A percentile compares a stretch with the other conserved stretches of the same genome.
These are phyloP conservation scores for Ophiostoma pallidulum DNA, from an alignment of 2,329 filamentous ascomycete genomes.

Conservation along the genomic window DNA sequence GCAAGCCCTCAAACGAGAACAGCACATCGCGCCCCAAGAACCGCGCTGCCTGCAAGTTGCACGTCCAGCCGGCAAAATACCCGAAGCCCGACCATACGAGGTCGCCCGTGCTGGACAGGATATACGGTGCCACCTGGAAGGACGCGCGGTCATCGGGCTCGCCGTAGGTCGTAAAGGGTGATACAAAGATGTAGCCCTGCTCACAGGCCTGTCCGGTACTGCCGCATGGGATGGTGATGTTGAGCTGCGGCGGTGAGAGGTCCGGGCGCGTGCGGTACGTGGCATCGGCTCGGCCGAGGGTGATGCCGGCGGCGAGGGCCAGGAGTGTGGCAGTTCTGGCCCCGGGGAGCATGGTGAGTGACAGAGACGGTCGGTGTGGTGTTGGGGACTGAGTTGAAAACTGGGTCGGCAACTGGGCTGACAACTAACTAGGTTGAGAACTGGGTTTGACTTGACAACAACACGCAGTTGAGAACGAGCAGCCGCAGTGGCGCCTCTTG, in stretches of 20 bases:
- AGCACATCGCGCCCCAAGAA: constrained; percentile 44
- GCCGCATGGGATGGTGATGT: constrained; percentile 27
- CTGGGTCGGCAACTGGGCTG: no score
- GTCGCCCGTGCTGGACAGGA: constrained; percentile 44
- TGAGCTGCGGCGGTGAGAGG: constrained; percentile 26
- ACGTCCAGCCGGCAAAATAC: constrained; percentile 41
- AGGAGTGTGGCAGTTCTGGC: neutral
- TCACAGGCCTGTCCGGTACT: constrained; percentile 24
- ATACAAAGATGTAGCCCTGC: constrained; percentile 23
- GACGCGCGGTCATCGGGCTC: constrained; percentile 23
- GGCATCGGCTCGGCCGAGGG: neutral
- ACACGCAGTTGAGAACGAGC: no score
- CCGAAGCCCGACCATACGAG: constrained; percentile 48
- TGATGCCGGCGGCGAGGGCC: neutral
- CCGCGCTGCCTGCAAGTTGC: constrained; percentile 42
- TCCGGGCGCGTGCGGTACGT: constrained; percentile 19
- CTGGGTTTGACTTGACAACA: no score
- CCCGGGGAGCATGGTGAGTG: no score
- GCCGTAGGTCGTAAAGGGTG: constrained; percentile 17
- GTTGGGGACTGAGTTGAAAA: no score
- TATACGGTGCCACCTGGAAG: constrained; percentile 43
- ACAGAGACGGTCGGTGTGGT: no score
- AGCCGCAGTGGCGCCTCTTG: no score
- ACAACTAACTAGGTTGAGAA: no score
- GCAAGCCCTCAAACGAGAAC: constrained; percentile 44